Base-by-base conservation (phyloP, 352 stramenopile species). In the Pythium utonaiense region DNA sequence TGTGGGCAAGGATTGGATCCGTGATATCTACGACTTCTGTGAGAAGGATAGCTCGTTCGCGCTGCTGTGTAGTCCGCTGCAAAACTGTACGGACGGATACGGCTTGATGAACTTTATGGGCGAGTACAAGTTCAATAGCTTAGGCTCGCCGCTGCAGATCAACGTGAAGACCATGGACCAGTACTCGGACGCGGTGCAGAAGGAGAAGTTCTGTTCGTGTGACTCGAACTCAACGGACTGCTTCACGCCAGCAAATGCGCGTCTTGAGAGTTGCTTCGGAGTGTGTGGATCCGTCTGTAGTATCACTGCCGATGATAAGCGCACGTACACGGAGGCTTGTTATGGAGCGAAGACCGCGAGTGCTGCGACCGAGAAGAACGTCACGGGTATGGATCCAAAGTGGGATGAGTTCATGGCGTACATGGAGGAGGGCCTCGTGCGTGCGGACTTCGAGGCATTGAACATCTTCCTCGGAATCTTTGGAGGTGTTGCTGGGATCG, bases 21-120 rank as follows among this genome's bases (percentile, higher is more conserved):
- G 78, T 6, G 81, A 93, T 49, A 61, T 93, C 22, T 88, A 89
- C 59, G 81, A 89, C 58, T 91, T 77, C 50, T 91, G 79, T 52
- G 69, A 78, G 34, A 70, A 62, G 21, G 83, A 93, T 53, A 62
- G 65, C 14, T 74, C 61, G 17, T 83, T 90, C 28, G 59, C 66
- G 57, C 55, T 75, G 27, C 52, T 86, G 7, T 93, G 83, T 64
- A 74, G 56, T 6, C 50, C 67, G 12, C 54, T 57, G 2, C 60
- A 80, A 14, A 86, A 84, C 51, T 93, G 83, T 66, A 86, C 76
- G 10, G 71, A 78, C 17, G 78, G 73, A 13, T 68, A 71, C n/a
- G 76, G 75, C 5, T 38, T 91, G 22, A 51, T 93, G 48, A 52
- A 70, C 12, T 80, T 74, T 33, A 83, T 93, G 63, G 81, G 81